These are phyloP conservation scores for Coemansia sp. DNA, from an alignment of 192 early-diverging fungal species.

Conservation along the genomic window DNA sequence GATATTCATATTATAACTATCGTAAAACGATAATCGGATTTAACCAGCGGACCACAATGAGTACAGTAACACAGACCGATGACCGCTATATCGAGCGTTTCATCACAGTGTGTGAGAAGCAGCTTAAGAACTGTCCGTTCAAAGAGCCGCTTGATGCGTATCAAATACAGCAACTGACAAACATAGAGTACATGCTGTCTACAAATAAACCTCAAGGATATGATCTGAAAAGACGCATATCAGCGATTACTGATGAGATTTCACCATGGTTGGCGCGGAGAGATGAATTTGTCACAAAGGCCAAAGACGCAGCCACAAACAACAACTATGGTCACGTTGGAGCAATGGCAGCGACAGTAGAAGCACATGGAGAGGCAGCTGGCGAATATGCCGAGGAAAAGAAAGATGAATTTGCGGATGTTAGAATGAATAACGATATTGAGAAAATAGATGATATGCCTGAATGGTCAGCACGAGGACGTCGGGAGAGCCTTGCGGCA, in stretches of 20 bases:
- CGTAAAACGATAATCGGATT: background rate
- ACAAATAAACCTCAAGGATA: background rate
- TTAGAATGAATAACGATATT: background rate
- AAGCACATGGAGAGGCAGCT: background rate
- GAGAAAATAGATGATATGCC: background rate
- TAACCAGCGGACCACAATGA: background rate
- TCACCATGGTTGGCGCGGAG: slow-evolving; percentile 38
- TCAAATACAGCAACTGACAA: slow-evolving; percentile 36
- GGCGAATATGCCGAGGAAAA: background rate
- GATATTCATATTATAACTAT: background rate
- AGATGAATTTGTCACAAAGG: slow-evolving; percentile 13
- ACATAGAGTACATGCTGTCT: slow-evolving; percentile 26
- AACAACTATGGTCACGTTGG: background rate
- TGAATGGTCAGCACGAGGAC: slow-evolving; percentile 2
- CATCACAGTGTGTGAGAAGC: slow-evolving; percentile 27
- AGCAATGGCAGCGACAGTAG: background rate
- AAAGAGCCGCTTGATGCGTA: slow-evolving; percentile 34
- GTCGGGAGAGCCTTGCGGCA: slow-evolving; percentile 15
- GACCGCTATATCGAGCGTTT: slow-evolving; percentile 13
- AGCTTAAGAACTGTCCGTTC: slow-evolving; percentile 19
- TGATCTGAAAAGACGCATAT: slow-evolving; percentile 7
- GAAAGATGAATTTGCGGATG: background rate
- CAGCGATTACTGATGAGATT: slow-evolving; percentile 10
- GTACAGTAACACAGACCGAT: too few relatives aligned
- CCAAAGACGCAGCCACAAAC: background rate